These are phyloP conservation scores for Candida tetrigidarum DNA, from an alignment of 1,139 yeast genomes.

Conservation along the genomic window DNA sequence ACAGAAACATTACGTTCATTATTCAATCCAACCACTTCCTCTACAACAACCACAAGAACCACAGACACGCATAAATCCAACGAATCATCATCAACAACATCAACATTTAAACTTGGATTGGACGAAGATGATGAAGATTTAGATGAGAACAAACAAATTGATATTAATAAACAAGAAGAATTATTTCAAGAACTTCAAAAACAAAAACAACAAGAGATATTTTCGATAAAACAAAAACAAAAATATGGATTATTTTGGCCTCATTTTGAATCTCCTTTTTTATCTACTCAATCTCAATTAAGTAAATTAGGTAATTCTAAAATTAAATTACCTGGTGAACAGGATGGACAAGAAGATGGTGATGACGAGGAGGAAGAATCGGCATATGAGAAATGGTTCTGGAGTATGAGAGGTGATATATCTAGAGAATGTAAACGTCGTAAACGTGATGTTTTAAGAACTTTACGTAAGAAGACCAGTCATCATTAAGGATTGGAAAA, in stretches of 20 bases:
- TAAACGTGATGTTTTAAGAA: conserved; percentile 72
- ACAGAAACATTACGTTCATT: conserved; percentile 67
- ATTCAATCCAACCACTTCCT: conserved; percentile 50
- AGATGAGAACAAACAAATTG: conserved; percentile 24
- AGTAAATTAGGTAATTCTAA: conserved; percentile 53
- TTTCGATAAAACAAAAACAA: conserved; percentile 13
- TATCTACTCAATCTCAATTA: conserved; percentile 81
- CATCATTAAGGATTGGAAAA: not conserved
- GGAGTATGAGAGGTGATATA: conserved; percentile 82
- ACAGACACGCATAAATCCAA: conserved; percentile 14
- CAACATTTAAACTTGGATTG: conserved; percentile 35
- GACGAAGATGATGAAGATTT: conserved; percentile 42
- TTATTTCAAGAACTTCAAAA: conserved; percentile 36
- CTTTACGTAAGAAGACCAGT: conserved; percentile 40
- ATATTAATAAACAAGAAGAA: conserved; percentile 27
- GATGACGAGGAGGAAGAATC: conserved; percentile 46
- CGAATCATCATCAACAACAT: conserved; percentile 14
- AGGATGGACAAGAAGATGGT: conserved; percentile 13
- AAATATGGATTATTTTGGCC: conserved; percentile 73
- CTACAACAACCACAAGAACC: not conserved
- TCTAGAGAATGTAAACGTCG: conserved; percentile 76
- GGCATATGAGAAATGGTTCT: conserved; percentile 77
- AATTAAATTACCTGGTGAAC: conserved; percentile 42
- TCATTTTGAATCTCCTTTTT: conserved; percentile 83
- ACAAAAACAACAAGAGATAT: conserved; percentile 30